Evolutionary conservation across 1,284 basidiomycete species (phyloP), one percentile per base, ranked within the genome.

Genomic region (Boletus sp.): DNA sequence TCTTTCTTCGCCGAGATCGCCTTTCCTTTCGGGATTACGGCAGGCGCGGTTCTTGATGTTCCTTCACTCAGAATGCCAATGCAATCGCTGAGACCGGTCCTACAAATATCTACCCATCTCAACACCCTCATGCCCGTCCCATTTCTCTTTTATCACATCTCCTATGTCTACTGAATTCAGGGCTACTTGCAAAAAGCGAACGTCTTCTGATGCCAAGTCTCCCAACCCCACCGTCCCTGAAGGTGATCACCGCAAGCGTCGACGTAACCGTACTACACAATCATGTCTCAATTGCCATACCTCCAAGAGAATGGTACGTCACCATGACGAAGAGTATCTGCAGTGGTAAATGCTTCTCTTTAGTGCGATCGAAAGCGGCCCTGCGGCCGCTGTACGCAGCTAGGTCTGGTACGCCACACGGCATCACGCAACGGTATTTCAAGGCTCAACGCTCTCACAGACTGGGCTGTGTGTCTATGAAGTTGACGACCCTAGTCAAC

Each of bases 381-480:
- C 20, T 87, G 82, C 56, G 77, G 80, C 19, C 76, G 82, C 22
- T 91, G 88, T 64, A 88, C 82, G 1, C 84, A 89, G 46, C 72
- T 85, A 44, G 75, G 85, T 56, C 59, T 87, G 73, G 78, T 88
- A 69, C 49, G 75, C 62, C 7, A 8, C 25, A 40, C 35, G 44
- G 26, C 29, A 38, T 46, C 17, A 41, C 20, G 3, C 40, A 16
- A 16, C 23, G 14, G 25, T 25, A 34, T 10, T 16, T 23, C 34
- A 16, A 35, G 27, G 16, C 41, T 52, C 34, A 53, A n/a, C 3
- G 25, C 46, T 34, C 33, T 32, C 38, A 34, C 56, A 88, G 83
- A 91, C 87, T 23, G 88, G 88, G 1, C 73, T 88, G 3, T 91
- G 88, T 62, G 83, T 91, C 9, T 91, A 91, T 58, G 88, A 91